Conservation (phyloP, 1,139 yeast genomes). For the Sugiyamaella grinbergsii region DNA sequence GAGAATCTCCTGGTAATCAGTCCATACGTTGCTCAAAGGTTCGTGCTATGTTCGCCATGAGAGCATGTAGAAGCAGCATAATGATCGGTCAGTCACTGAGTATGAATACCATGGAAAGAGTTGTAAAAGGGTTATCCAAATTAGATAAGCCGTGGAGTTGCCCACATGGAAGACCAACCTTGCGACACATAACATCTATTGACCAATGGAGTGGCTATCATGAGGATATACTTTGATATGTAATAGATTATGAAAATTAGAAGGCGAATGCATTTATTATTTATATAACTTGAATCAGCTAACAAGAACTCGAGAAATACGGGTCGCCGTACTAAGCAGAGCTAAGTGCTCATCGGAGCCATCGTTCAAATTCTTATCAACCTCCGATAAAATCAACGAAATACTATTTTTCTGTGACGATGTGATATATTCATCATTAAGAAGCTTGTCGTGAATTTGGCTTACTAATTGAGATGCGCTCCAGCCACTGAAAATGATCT, state of each 20-base stretch:
- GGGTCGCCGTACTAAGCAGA: slow-evolving; percentile 66
- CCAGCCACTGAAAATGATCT: slow-evolving; percentile 75
- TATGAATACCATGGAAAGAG: slow-evolving; percentile 58
- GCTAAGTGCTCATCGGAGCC: slow-evolving; percentile 94
- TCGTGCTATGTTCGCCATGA: slow-evolving; percentile 82
- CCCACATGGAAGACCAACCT: slow-evolving; percentile 97
- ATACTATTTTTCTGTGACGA: slow-evolving; percentile 64
- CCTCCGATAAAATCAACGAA: slow-evolving; percentile 65
- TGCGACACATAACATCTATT: slow-evolving; percentile 77
- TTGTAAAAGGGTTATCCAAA: slow-evolving; percentile 66
- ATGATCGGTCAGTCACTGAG: slow-evolving; percentile 85
- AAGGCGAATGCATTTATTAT: slow-evolving; percentile 32
- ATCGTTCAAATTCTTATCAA: slow-evolving; percentile 73
- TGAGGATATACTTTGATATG: slow-evolving; percentile 14
- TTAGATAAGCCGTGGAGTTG: slow-evolving; percentile 98
- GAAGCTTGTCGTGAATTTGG: slow-evolving; percentile 76
- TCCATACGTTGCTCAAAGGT: slow-evolving; percentile 71
- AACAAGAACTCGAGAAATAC: slow-evolving; percentile 43
- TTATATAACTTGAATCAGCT: background rate
- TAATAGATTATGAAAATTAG: background rate
- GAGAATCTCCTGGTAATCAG: slow-evolving; percentile 43
- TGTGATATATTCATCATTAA: slow-evolving; percentile 57
- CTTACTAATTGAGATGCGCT: slow-evolving; percentile 77
- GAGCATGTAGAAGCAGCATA: slow-evolving; percentile 90
- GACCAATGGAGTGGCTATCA: slow-evolving; percentile 26